Conservation (phyloP, 1,139 yeast species). For the Blastobotrys apis region DNA sequence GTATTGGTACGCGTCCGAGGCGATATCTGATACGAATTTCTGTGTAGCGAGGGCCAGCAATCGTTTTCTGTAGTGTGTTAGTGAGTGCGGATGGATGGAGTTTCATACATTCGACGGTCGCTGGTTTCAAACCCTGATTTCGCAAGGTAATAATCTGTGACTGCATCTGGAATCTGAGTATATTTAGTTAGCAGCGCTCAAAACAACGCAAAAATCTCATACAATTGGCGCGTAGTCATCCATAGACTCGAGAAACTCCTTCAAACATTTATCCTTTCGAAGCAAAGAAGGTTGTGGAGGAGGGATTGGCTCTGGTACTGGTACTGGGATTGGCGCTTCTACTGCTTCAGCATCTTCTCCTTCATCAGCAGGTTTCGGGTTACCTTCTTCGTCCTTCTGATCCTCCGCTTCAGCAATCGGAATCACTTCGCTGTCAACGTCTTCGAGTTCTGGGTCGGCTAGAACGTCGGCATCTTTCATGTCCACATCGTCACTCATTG, state of each 20-base stretch:
- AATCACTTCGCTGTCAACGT: constrained; percentile 9
- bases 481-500: constrained; percentile 22
- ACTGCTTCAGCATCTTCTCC: constrained; percentile 17
- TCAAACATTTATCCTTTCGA: constrained; percentile 79
- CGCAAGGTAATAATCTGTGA: constrained; percentile 88
- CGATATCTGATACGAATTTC: constrained; percentile 88
- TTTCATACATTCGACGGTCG: constrained; percentile 54
- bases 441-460: constrained; percentile 8
- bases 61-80: constrained; percentile 44
- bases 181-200: not conserved
- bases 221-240: constrained; percentile 86
- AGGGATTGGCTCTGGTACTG: constrained; percentile 22
- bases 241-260: constrained; percentile 82
- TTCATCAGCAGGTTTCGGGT: constrained; percentile 23
- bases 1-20: constrained; percentile 95
- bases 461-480: constrained; percentile 20
- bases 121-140: constrained; percentile 84
- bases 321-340: constrained; percentile 18
- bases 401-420: constrained; percentile 10
- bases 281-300: constrained; percentile 68
- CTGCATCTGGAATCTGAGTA: constrained; percentile 78
- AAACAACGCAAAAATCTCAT: not conserved
- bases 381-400: not conserved
- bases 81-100: not conserved
- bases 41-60: constrained; percentile 92